These are phyloP conservation scores for Mucor saturninus DNA, from an alignment of 371 early-diverging fungal species.

Conservation along the genomic window DNA sequence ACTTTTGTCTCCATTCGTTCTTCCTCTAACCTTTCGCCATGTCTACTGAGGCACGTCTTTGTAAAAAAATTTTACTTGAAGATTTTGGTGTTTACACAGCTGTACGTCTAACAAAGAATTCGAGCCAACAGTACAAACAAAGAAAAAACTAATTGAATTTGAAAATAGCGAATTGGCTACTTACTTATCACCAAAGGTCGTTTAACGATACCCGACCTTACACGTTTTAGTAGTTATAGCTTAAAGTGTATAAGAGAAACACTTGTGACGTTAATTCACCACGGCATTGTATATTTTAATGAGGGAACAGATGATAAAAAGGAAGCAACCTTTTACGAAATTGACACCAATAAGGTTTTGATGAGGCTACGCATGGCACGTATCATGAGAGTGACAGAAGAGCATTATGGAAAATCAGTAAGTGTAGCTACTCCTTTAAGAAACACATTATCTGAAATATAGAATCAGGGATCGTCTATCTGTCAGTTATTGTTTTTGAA, in stretches of 20 bases:
- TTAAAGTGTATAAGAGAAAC: constrained; percentile 35
- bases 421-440: not conserved
- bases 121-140: too few species aligned
- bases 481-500: constrained; percentile 33
- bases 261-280: constrained; percentile 41
- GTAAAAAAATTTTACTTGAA: constrained; percentile 43
- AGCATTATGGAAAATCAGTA: constrained; percentile 70
- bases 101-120: constrained; percentile 13
- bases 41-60: constrained; percentile 41
- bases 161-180: constrained; percentile 32
- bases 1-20: not conserved
- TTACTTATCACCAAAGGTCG: constrained; percentile 45
- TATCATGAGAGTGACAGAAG: constrained; percentile 62
- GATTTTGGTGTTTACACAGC: constrained; percentile 43
- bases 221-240: constrained; percentile 29
- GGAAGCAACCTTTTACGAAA: constrained; percentile 67
- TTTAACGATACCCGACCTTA: constrained; percentile 30
- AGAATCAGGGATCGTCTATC: constrained; percentile 19
- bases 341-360: constrained; percentile 56
- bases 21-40: constrained; percentile 13
- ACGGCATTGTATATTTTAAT: constrained; percentile 34
- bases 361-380: constrained; percentile 69
- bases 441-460: not conserved
- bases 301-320: constrained; percentile 47
- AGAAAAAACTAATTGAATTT: constrained; percentile 1